phyloP scores from a whole-genome alignment of 352 stramenopile genomes.

The Phytophthora chlamydospora region DNA sequence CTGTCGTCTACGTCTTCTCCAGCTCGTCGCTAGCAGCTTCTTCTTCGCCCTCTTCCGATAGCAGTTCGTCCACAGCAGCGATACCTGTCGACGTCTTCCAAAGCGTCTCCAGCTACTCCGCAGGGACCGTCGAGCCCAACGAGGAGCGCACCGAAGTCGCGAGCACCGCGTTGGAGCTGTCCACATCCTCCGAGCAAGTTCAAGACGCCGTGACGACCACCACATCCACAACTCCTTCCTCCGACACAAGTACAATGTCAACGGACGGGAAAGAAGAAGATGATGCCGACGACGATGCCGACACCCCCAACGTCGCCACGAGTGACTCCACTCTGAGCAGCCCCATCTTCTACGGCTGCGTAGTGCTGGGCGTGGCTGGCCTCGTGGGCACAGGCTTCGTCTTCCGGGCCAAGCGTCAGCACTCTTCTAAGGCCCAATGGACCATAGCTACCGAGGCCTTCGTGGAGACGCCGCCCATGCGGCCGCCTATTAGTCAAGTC shows the following conservation, averaged over 20 bases:
- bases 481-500: slow-evolving; percentile 17
- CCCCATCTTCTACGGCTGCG: slow-evolving; percentile 40
- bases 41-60: not conserved
- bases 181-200: slow-evolving; percentile 9
- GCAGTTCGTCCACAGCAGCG: not conserved
- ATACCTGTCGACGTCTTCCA: not conserved
- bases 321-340: not conserved
- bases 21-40: not conserved
- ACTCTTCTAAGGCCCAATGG: slow-evolving; percentile 16
- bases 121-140: slow-evolving; percentile 6
- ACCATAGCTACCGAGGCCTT: not conserved
- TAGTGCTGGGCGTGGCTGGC: slow-evolving; percentile 37
- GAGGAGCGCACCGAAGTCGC: slow-evolving; percentile 12
- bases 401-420: slow-evolving; percentile 26
- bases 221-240: not conserved
- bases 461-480: slow-evolving; percentile 3
- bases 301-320: not conserved
- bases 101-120: slow-evolving; percentile 4
- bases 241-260: slow-evolving; percentile 17
- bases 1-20: slow-evolving; percentile 3
- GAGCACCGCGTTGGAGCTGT: slow-evolving; percentile 12
- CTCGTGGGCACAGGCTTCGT: slow-evolving; percentile 23
- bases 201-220: slow-evolving; percentile 3
- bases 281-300: not conserved
- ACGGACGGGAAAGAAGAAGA: slow-evolving; percentile 2